These are phyloP conservation scores for Torulaspora pretoriensis DNA, from an alignment of 1,139 yeast species.

Conservation along the genomic window DNA sequence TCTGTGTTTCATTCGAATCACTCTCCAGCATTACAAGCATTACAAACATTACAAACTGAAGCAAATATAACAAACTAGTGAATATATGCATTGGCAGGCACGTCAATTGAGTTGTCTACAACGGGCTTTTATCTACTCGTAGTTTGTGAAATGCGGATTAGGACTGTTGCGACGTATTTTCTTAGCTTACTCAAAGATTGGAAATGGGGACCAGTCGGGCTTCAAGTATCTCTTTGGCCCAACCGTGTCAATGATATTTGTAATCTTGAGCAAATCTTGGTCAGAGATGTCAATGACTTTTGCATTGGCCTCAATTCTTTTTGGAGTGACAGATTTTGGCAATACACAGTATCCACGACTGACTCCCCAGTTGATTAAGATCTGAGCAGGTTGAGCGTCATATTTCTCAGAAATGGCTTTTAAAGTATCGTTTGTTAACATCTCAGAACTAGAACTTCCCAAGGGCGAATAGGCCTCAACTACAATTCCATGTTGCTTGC, in stretches of 20 bases:
- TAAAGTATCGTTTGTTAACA: conserved; percentile 50
- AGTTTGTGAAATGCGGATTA: too few relatives aligned
- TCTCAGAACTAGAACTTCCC: conserved; percentile 64
- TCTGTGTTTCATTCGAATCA: background rate
- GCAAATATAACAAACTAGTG: background rate
- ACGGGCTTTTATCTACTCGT: too few relatives aligned
- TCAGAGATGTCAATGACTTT: conserved; percentile 47
- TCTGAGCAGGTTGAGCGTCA: conserved; percentile 53
- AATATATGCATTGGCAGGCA: background rate
- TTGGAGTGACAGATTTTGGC: conserved; percentile 64
- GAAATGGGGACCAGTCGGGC: conserved; percentile 42
- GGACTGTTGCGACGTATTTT: too few relatives aligned
- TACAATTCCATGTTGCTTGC: conserved; percentile 51
- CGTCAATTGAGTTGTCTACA: background rate
- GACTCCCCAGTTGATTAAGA: conserved; percentile 68
- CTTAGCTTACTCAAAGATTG: conserved; percentile 12
- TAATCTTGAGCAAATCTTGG: conserved; percentile 52
- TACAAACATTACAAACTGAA: background rate
- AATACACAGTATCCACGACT: conserved; percentile 65
- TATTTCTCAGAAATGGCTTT: conserved; percentile 52
- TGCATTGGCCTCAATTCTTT: conserved; percentile 58
- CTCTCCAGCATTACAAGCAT: background rate
- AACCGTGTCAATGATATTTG: conserved; percentile 43
- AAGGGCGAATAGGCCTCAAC: conserved; percentile 79
- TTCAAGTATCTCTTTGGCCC: conserved; percentile 49